phyloP scores from a whole-genome alignment of 2,329 filamentous ascomycete genomes.

The Hypoxylon sp. region DNA sequence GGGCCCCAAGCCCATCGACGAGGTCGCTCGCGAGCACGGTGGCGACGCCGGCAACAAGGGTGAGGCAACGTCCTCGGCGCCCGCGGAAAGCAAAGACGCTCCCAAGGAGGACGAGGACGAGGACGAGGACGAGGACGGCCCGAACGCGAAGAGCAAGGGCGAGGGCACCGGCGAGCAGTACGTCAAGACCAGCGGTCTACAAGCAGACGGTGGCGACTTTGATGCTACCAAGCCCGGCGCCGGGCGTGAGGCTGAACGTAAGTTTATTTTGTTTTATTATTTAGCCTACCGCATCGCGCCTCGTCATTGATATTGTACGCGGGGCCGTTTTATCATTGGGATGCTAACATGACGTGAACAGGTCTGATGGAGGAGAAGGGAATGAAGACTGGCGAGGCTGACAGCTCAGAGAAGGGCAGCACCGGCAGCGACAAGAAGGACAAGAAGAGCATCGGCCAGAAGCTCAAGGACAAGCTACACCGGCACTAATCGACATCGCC shows the following conservation, averaged over 20 bases:
- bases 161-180: conserved; percentile 64
- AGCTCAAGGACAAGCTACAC: conserved; percentile 76
- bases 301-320: no score
- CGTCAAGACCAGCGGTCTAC: conserved; percentile 64
- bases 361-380: conserved; percentile 63
- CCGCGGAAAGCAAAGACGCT: conserved; percentile 46
- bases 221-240: conserved; percentile 71
- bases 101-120: conserved; percentile 24
- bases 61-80: conserved; percentile 25
- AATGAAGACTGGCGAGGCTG: conserved; percentile 43
- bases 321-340: no score
- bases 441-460: conserved; percentile 61
- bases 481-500: conserved; percentile 45
- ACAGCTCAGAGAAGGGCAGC: conserved; percentile 28
- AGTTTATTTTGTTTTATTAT: conserved; percentile 44
- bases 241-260: conserved; percentile 71
- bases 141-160: conserved; percentile 46
- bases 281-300: no score
- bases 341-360: conserved; percentile 39
- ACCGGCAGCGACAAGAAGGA: conserved; percentile 43
- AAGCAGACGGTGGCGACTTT: conserved; percentile 72
- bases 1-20: conserved; percentile 53
- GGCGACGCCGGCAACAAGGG: conserved; percentile 40
- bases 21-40: conserved; percentile 42
- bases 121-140: conserved; percentile 35